phyloP scores from a whole-genome alignment of 164 flowering plant species.

The Taxillus chinensis region DNA sequence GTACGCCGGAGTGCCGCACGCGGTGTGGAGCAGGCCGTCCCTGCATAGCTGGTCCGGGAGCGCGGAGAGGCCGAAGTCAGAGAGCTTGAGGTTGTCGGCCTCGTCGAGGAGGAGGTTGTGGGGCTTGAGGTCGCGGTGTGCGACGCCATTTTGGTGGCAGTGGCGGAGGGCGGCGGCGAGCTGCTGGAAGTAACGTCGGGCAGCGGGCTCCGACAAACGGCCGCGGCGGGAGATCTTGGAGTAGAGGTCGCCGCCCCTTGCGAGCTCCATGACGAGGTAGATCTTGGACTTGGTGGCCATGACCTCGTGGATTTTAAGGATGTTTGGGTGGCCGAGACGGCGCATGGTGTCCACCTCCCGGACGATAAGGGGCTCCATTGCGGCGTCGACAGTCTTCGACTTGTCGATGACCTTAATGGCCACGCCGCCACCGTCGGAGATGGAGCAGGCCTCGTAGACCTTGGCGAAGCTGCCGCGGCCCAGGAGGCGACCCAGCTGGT shows the following conservation, averaged over 20 bases:
- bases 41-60: conserved; percentile 27
- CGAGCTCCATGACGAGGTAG: conserved; percentile 65
- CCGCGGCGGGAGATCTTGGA: conserved; percentile 31
- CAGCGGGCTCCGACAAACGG: conserved; percentile 32
- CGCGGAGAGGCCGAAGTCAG: conserved; percentile 75
- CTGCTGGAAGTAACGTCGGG: conserved; percentile 53
- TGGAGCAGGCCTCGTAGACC: conserved; percentile 40
- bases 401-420: conserved; percentile 66
- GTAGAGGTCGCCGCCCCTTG: conserved; percentile 60
- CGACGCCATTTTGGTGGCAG: conserved; percentile 62
- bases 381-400: conserved; percentile 15
- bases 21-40: conserved; percentile 43
- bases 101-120: conserved; percentile 61
- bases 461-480: conserved; percentile 78
- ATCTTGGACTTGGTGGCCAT: conserved; percentile 67
- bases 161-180: conserved; percentile 50
- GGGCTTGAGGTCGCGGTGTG: conserved; percentile 75
- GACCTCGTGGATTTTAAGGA: conserved; percentile 60
- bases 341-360: conserved; percentile 61
- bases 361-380: conserved; percentile 39
- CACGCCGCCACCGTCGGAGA: conserved; percentile 22
- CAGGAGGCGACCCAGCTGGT: conserved; percentile 41
- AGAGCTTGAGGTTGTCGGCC: conserved; percentile 44
- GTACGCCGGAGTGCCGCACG: conserved; percentile 80
- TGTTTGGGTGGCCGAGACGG: conserved; percentile 52